Percentiles rank a stretch among this genome's conserved stretches.
Conservation (phyloP, 2,329 filamentous ascomycete species). For the Scytalidium sp. region DNA sequence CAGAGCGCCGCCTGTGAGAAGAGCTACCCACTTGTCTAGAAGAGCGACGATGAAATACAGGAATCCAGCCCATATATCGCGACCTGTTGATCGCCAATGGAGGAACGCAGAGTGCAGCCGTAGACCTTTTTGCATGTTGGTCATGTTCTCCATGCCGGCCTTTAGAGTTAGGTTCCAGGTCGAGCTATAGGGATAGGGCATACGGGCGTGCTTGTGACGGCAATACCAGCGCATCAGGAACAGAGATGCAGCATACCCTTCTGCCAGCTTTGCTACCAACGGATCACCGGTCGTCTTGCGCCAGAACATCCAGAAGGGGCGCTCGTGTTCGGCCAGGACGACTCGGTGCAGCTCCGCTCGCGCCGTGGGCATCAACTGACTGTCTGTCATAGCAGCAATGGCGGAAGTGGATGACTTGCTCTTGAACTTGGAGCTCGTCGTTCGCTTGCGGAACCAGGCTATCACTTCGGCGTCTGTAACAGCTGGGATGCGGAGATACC, state of each 20-base stretch:
- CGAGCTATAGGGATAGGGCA: conserved; percentile 28
- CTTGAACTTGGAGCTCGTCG: conserved; percentile 3
- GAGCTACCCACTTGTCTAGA: conserved; percentile 29
- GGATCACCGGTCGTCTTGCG: conserved; percentile 38
- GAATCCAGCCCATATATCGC: conserved; percentile 46
- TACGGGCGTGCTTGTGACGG: conserved; percentile 36
- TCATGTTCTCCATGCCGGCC: conserved; percentile 26
- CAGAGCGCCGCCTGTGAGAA: conserved; percentile 27
- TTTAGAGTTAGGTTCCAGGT: conserved; percentile 31
- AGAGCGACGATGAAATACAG: conserved; percentile 30
- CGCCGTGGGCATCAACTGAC: conserved; percentile 24
- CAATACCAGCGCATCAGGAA: conserved; percentile 30
- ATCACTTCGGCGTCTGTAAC: conserved; percentile 44
- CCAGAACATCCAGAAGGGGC: conserved; percentile 42
- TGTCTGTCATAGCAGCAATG: conserved; percentile 35
- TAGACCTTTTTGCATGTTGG: conserved; percentile 27
- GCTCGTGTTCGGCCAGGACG: conserved; percentile 25
- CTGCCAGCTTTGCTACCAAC: conserved; percentile 46
- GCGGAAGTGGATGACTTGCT: conserved; percentile 3
- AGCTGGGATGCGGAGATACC: conserved; percentile 50
- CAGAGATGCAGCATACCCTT: conserved; percentile 38
- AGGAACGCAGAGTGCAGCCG: conserved; percentile 29
- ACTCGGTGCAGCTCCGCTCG: conserved; percentile 26
- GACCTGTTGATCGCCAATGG: conserved; percentile 27
- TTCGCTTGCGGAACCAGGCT: conserved; percentile 33